Evolutionary conservation across 2,329 filamentous ascomycete genomes (phyloP), one percentile per base, ranked within the genome.

Genomic region (Clonostachys rhizophaga): DNA sequence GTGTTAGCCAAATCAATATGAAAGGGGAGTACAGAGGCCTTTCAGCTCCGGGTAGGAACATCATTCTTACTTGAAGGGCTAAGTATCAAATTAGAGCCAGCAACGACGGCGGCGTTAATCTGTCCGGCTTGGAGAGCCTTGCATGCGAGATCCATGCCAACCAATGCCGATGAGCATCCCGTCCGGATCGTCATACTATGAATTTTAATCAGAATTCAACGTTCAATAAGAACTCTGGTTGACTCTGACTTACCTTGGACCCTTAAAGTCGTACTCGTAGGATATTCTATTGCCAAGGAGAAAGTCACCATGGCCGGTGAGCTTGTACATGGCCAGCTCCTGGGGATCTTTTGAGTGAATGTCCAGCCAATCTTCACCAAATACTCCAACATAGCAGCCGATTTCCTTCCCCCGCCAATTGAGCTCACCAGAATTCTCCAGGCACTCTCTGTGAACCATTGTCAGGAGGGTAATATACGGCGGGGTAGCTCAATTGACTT

Each of bases 381-480:
- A 68, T 24, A 45, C 57, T 5, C 67, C 67, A 8, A 68, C 54
- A 34, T 62, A 69, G 33, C 51, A 54, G 1, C 64, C 66, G 2
- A 65, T 63, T 10, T 55, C 49, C 4, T 54, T 57, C 1, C 66
- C 67, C 12, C 54, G 17, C 7, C 45, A 44, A 4, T 18, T n/a
- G 9, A 60, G 42, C 10, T 55, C 40, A 9, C 45, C 45, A n/a
- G 41, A 17, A 6, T 55, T 57, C 20, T 64, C 65, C 1, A 79
- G 49, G 1, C 67, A 64, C 47, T 73, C 69, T 40, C 65, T 70
- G 6, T 58, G 58, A 0, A 68, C 62, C 42, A 4, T 10, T 30
- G 24, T 30, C 24, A 30, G 24, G 24, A 30, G 3, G 9, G 24
- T 1, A 30, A 30, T 4, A 30, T 30, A 30, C 24, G 9, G 24